A percentile compares a stretch with the other conserved stretches of the same genome.
phyloP scores from a whole-genome alignment of 2,329 filamentous ascomycete species.

The Metarhizium humberi region DNA sequence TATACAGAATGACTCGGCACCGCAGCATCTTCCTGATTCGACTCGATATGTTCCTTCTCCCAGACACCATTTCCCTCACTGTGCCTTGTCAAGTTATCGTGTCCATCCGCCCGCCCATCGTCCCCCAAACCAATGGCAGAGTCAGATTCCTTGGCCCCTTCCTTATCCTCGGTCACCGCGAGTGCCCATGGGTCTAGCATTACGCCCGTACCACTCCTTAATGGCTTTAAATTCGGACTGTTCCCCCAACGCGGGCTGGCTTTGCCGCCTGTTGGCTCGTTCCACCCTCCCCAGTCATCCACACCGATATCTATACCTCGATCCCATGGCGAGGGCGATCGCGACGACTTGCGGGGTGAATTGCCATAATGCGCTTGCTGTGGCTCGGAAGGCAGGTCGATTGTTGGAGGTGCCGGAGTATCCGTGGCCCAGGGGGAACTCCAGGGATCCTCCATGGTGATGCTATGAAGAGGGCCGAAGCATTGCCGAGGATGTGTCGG shows the following conservation, averaged over 20 bases:
- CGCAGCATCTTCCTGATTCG: not conserved
- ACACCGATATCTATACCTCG: not conserved
- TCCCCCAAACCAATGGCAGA: conserved; percentile 21
- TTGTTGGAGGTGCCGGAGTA: conserved; percentile 26
- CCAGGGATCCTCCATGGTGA: conserved; percentile 53
- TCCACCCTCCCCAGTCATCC: conserved; percentile 27
- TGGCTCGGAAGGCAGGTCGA: conserved; percentile 23
- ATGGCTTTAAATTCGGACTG: conserved; percentile 22
- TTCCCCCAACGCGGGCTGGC: conserved; percentile 21
- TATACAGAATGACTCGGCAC: conserved; percentile 12
- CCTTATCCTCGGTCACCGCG: conserved; percentile 7
- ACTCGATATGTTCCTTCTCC: not conserved
- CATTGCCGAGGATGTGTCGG: not conserved
- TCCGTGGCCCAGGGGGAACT: conserved; percentile 48
- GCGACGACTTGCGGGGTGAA: conserved; percentile 14
- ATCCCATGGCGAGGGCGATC: conserved; percentile 18
- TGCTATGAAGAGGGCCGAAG: not conserved
- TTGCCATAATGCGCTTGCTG: conserved; percentile 20
- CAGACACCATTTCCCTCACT: not conserved
- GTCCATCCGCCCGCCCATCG: not conserved
- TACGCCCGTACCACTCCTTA: conserved; percentile 14
- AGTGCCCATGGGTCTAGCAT: conserved; percentile 18
- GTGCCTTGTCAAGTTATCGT: not conserved
- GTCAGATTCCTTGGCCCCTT: conserved; percentile 15
- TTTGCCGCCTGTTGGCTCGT: conserved; percentile 16